Conservation (phyloP, 2,329 filamentous ascomycete species). For the Aplosporella prunicola region DNA sequence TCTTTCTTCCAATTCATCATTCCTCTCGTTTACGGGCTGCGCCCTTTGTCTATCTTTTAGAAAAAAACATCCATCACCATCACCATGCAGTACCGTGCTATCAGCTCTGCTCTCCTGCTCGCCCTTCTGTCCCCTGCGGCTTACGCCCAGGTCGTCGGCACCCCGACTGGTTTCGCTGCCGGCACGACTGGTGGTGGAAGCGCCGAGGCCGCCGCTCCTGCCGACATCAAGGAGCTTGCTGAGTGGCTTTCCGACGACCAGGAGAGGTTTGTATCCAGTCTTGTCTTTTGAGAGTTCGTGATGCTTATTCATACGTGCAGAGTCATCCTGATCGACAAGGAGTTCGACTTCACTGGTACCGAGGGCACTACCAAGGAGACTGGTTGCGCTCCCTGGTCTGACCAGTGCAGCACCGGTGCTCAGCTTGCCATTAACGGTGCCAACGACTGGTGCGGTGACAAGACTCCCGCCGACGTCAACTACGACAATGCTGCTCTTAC, state of each 20-base stretch:
- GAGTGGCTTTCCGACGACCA: slow-evolving; percentile 16
- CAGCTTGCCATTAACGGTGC: slow-evolving; percentile 10
- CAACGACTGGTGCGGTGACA: slow-evolving; percentile 7
- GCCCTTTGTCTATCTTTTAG: too few relatives aligned
- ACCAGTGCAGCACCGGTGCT: slow-evolving; percentile 7
- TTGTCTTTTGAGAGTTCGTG: too few relatives aligned
- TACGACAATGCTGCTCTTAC: slow-evolving; percentile 26
- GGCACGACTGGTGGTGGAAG: slow-evolving; percentile 19
- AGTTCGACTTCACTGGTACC: slow-evolving; percentile 21
- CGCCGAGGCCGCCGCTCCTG: slow-evolving; percentile 17
- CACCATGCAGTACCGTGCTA: not conserved
- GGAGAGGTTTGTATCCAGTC: too few relatives aligned
- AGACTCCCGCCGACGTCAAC: slow-evolving; percentile 13
- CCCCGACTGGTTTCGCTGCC: slow-evolving; percentile 18
- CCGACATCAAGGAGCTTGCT: slow-evolving; percentile 15
- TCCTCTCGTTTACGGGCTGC: too few relatives aligned
- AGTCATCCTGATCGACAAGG: slow-evolving; percentile 17
- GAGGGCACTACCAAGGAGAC: slow-evolving; percentile 10
- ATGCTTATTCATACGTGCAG: too few relatives aligned
- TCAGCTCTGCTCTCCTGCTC: not conserved
- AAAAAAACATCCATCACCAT: too few relatives aligned
- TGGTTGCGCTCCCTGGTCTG: slow-evolving; percentile 5
- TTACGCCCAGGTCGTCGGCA: slow-evolving; percentile 19
- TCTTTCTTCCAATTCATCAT: too few relatives aligned
- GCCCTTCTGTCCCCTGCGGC: not conserved